Percentiles rank a stretch among this genome's conserved stretches.
These are phyloP conservation scores for Macrophomina phaseolina DNA, from an alignment of 2,329 filamentous ascomycete genomes.

Conservation along the genomic window DNA sequence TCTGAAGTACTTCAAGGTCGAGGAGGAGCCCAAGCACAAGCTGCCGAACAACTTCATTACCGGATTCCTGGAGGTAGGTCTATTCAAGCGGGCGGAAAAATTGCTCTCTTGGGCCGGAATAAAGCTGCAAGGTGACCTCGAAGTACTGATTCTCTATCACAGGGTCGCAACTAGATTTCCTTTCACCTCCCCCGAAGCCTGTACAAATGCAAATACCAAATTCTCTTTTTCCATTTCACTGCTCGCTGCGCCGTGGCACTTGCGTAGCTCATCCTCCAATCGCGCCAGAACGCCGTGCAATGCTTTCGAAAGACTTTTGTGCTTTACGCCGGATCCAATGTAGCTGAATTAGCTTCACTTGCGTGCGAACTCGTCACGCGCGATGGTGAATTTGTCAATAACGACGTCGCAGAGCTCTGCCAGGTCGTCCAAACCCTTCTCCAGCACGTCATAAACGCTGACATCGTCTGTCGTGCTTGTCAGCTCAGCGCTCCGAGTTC, in stretches of 20 bases:
- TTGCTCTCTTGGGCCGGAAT: too few species aligned
- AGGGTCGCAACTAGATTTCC: constrained; percentile 29
- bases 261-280: constrained; percentile 25
- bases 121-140: neutral
- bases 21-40: constrained; percentile 78
- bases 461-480: constrained; percentile 66
- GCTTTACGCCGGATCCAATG: neutral
- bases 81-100: neutral
- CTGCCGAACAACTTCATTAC: constrained; percentile 90
- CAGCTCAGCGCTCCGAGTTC: neutral
- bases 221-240: constrained; percentile 34
- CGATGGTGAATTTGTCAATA: constrained; percentile 80
- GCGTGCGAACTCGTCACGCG: constrained; percentile 65
- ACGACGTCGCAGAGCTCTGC: constrained; percentile 94
- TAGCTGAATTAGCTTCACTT: constrained; percentile 3
- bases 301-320: constrained; percentile 32
- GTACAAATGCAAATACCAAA: constrained; percentile 47
- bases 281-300: constrained; percentile 40
- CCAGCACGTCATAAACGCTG: constrained; percentile 81
- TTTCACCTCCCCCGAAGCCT: constrained; percentile 30
- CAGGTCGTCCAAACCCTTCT: constrained; percentile 87
- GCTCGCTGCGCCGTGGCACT: constrained; percentile 33
- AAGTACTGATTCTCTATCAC: constrained; percentile 21
- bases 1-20: constrained; percentile 93
- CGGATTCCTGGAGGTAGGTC: constrained; percentile 87